A percentile compares a stretch with the other conserved stretches of the same genome.
phyloP scores from a whole-genome alignment of 1,284 basidiomycete genomes.

The Cryptococcus floricola region DNA sequence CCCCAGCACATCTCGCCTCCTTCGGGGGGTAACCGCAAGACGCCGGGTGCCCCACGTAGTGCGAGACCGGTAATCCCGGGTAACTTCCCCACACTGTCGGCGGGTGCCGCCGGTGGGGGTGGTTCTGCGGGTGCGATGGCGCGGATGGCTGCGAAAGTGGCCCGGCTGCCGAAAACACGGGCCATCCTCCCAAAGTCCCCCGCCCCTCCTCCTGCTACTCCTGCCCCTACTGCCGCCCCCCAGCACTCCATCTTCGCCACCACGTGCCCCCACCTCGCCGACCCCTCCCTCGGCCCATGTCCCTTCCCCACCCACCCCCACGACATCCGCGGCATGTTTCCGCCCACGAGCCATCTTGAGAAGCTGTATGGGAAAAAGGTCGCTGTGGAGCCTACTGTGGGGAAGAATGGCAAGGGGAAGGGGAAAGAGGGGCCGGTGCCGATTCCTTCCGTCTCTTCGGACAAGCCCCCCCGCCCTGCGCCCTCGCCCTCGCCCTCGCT shows the following conservation, averaged over 20 bases:
- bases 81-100: background rate
- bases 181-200: background rate
- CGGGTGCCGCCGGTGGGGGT: background rate
- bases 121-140: background rate
- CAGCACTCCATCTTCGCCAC: constrained; percentile 13
- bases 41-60: background rate
- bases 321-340: constrained; percentile 16
- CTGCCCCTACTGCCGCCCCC: constrained; percentile 1
- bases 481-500: no score
- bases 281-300: constrained; percentile 16
- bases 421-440: no score
- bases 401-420: no score
- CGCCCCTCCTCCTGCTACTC: background rate
- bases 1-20: background rate
- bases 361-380: background rate
- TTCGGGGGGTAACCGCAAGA: background rate
- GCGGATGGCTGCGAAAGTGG: background rate
- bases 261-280: constrained; percentile 10
- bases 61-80: background rate
- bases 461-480: no score
- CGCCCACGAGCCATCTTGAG: constrained; percentile 10
- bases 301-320: constrained; percentile 20
- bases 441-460: no score
- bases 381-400: no score
- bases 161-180: background rate